Conservation (phyloP, 1,284 basidiomycete genomes). For the Entoloma clypeatum region DNA sequence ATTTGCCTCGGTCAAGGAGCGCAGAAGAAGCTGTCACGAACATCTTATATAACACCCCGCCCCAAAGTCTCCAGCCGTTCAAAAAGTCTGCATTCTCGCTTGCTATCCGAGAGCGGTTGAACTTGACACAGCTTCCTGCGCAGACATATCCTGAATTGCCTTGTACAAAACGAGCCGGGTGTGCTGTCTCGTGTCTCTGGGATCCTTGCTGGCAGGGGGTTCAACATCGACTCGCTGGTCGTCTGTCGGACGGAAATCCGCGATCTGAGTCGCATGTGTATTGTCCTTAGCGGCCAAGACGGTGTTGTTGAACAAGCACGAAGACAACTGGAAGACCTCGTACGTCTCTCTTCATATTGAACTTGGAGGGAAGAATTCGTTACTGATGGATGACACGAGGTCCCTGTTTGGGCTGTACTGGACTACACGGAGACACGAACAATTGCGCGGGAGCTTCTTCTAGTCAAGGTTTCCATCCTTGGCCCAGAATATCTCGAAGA, state of each 20-base stretch:
- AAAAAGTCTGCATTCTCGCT: conserved; percentile 91
- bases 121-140: conserved; percentile 9
- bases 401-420: conserved; percentile 96
- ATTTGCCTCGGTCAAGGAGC: conserved; percentile 68
- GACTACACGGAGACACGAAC: conserved; percentile 92
- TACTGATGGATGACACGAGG: conserved; percentile 43
- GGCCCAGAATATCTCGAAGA: conserved; percentile 97
- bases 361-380: conserved; percentile 4
- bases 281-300: conserved; percentile 95
- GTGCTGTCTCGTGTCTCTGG: conserved; percentile 97
- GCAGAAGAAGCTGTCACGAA: conserved; percentile 95
- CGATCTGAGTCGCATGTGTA: conserved; percentile 97
- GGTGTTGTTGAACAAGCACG: conserved; percentile 97
- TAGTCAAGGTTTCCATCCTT: conserved; percentile 93
- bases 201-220: conserved; percentile 94
- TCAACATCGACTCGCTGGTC: conserved; percentile 99
- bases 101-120: conserved; percentile 1
- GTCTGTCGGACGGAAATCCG: conserved; percentile 98
- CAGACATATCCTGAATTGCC: conserved; percentile 95
- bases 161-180: conserved; percentile 99
- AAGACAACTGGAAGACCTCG: conserved; percentile 90
- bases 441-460: conserved; percentile 84
- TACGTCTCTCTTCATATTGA: conserved; percentile 37
- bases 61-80: conserved; percentile 88
- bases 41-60: conserved; percentile 94